phyloP scores from a whole-genome alignment of 164 flowering plant species.

The Echeveria elegans region DNA sequence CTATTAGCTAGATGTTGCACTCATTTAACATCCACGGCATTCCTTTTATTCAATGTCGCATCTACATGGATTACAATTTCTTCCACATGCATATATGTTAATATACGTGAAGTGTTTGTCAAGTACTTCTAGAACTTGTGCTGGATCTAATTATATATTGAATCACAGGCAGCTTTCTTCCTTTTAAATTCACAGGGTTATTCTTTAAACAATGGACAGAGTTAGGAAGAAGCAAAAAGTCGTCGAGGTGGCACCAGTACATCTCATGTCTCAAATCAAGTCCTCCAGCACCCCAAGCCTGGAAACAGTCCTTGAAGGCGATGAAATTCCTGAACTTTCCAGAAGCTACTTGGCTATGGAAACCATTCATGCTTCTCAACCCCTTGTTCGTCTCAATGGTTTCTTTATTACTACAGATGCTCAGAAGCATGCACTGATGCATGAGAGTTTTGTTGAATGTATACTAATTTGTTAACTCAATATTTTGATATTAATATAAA shows the following conservation, averaged over 20 bases:
- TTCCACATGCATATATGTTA: too few species aligned
- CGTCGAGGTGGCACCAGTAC: constrained; percentile 6
- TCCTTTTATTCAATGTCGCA: too few species aligned
- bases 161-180: not conserved
- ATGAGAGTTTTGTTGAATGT: not conserved
- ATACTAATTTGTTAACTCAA: not conserved
- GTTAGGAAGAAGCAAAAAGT: not conserved
- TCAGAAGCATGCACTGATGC: not conserved
- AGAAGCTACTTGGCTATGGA: not conserved
- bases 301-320: constrained; percentile 7
- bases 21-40: too few species aligned
- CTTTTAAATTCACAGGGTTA: not conserved
- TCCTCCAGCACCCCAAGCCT: constrained; percentile 4
- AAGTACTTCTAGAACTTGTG: not conserved
- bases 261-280: constrained; percentile 7
- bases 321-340: not conserved
- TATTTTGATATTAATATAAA: not conserved
- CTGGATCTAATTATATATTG: not conserved
- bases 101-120: not conserved
- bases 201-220: not conserved
- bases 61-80: too few species aligned
- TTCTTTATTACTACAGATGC: not conserved
- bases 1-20: too few species aligned
- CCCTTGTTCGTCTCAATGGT: not conserved
- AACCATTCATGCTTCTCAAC: not conserved